Base-by-base conservation (phyloP, 176 grass and related monocot species). In the Neostapfia colusana region DNA sequence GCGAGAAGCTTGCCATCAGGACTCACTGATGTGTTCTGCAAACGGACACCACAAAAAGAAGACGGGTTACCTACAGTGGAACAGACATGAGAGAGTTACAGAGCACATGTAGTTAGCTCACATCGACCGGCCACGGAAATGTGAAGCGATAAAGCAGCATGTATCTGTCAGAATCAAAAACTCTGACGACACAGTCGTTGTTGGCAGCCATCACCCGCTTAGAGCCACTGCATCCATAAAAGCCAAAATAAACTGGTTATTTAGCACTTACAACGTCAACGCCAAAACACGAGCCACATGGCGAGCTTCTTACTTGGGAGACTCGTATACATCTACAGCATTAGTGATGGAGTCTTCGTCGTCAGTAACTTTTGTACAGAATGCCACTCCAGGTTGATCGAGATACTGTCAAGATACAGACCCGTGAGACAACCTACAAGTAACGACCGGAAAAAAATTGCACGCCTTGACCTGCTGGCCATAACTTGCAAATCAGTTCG, bases 401-500 rank as follows among this genome's bases (percentile, higher is more conserved):
- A 92, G 16, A 59, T 79, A 65, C 93, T 97, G 82, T 55, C 26
- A 15, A 62, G 37, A 70, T 44, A 61, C 31, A 81, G 14, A 36
- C 49, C 7, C 44, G 56, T 63, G 17, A 78, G 67, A 57, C 65
- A 24, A 23, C n/a, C 70, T 3, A 17, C 24, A 54, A 20, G 38
- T 23, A 64, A 65, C 18, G 7, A 8, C 9, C 24, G 35, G n/a
- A n/a, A 68, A 72, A 35, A 7, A 12, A 58, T 1, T 25, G 11
- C 0, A 9, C 20, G 24, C 8, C 10, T 46, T 38, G 58, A 63
- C n/a, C n/a, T n/a, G 69, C 27, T 51, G 13, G 4, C 1, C 10
- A 51, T 84, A 97, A 87, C 87, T 93, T 93, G 72, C 79, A 97
- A 74, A 97, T 79, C 73, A 97, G 80, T 83, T 97, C 90, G 4